Conservation (phyloP, 2,329 filamentous ascomycete species). For the Onygenales sp. region DNA sequence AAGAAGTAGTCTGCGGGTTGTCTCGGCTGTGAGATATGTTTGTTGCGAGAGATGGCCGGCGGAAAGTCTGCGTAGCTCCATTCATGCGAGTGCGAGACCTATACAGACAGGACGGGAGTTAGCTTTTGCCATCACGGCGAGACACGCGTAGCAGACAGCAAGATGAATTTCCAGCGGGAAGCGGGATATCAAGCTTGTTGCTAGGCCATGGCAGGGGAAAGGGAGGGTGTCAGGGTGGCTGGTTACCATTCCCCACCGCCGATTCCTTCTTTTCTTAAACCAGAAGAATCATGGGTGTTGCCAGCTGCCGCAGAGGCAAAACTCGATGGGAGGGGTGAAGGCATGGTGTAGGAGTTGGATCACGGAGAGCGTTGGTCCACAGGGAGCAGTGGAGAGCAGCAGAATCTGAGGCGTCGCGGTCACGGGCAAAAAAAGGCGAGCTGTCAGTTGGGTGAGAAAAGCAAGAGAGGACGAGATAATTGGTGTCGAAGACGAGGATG, state of each 20-base stretch:
- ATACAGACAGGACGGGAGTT: not conserved
- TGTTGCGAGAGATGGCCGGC: slow-evolving; percentile 52
- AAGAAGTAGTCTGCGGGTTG: slow-evolving; percentile 28
- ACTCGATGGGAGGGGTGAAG: slow-evolving; percentile 69
- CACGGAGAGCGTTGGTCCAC: not conserved
- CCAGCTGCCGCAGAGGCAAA: slow-evolving; percentile 77
- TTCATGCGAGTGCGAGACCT: slow-evolving; percentile 55
- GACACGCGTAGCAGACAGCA: not conserved
- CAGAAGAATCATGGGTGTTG: slow-evolving; percentile 54
- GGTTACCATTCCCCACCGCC: slow-evolving; percentile 65
- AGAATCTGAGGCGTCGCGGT: not conserved
- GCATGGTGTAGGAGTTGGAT: slow-evolving; percentile 40
- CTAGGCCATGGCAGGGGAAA: not conserved
- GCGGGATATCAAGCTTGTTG: too few relatives aligned
- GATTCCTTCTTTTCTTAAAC: slow-evolving; percentile 49
- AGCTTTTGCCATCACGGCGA: not conserved
- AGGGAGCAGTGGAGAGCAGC: not conserved
- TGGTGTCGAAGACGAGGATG: not conserved
- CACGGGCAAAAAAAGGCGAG: not conserved
- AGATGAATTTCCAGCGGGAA: too few relatives aligned
- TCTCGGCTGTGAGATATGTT: slow-evolving; percentile 40
- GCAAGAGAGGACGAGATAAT: not conserved
- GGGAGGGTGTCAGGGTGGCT: not conserved
- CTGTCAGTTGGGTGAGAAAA: not conserved
- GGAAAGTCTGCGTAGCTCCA: slow-evolving; percentile 59